Conservation (phyloP, 2,329 filamentous ascomycete species). For the Aureobasidium sp. region DNA sequence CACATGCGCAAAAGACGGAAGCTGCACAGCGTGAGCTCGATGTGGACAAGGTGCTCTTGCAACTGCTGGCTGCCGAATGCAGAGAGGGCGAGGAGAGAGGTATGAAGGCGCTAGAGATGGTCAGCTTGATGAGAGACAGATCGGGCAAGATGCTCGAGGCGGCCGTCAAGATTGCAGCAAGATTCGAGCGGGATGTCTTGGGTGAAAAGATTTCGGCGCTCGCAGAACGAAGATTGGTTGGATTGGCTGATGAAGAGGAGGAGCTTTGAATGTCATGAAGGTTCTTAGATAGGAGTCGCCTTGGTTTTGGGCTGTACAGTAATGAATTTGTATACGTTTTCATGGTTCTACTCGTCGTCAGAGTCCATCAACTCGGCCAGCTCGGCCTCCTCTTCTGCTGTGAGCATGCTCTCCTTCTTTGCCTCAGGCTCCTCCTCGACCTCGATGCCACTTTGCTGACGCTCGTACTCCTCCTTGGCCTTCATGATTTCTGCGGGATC, state of each 20-base stretch:
- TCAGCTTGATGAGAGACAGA: constrained; percentile 74
- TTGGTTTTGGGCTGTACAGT: not conserved
- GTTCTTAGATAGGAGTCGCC: not conserved
- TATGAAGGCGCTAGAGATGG: constrained; percentile 91
- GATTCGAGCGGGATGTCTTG: constrained; percentile 73
- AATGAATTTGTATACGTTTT: not conserved
- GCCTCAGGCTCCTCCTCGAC: constrained; percentile 37
- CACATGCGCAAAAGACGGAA: constrained; percentile 57
- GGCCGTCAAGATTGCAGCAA: constrained; percentile 77
- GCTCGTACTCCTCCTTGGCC: constrained; percentile 45
- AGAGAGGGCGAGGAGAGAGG: constrained; percentile 85
- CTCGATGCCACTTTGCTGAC: constrained; percentile 38
- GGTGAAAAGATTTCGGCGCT: constrained; percentile 86
- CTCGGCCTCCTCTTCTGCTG: constrained; percentile 86
- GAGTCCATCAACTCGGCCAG: constrained; percentile 79
- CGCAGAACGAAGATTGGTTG: constrained; percentile 62
- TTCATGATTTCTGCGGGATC: constrained; percentile 53
- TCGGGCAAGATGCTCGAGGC: constrained; percentile 87
- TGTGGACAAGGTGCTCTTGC: constrained; percentile 81
- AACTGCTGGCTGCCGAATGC: constrained; percentile 84
- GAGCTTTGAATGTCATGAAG: not conserved
- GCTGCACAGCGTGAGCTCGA: constrained; percentile 71
- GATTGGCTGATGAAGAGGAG: constrained; percentile 52
- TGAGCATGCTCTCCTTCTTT: constrained; percentile 50
- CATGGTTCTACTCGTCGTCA: constrained; percentile 12